Evolutionary conservation across 305 asterid genomes (phyloP), one percentile per base, ranked within the genome.

Genomic region (Plantago lanceolata): DNA sequence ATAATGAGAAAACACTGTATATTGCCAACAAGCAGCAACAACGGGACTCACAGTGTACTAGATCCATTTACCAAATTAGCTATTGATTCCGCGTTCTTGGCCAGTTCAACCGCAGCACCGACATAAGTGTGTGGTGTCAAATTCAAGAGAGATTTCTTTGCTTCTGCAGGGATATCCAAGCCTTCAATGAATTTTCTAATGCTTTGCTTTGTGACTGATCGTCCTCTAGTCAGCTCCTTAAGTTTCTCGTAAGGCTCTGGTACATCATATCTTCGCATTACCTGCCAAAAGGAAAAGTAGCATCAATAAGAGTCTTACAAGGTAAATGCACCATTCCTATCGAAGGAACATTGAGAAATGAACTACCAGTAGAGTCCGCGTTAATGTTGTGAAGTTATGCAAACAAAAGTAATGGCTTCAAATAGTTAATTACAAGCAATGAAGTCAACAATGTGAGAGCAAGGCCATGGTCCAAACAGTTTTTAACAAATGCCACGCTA

Each of bases 231-330:
- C 50, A 88, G 83, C 81, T 81, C 95, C 84, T 90, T 90, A 4
- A 90, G 84, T 75, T 90, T 90, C 81, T 90, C 97, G 20, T 90
- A 86, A 45, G 97, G 95, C 77, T 88, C 96, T n/a, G 97, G 94
- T 47, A 86, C 89, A 57, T 79, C 88, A 20, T 83, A 88, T 73
- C 89, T 81, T 66, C 97, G 82, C 97, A 90, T 90, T 49, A 90
- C 95, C 97, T 90, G 57, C 35, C 18, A 29, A 45, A 31, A 20
- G 28, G 2, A 24, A 31, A 37, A 5, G 5, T 33, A 33, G 11
- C 40, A 7, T 33, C 40, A 33, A 33, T 33, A 5, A 33, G 40
- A 11, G n/a, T n/a, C n/a, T n/a, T n/a, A n/a, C 40, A 33, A 33
- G 40, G 40, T 33, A 33, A 33, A 0, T 33, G 40, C 9, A 31